Evolutionary conservation across 2,329 filamentous ascomycete species (phyloP).

Genomic region (Ophiostoma tasmaniense): DNA sequence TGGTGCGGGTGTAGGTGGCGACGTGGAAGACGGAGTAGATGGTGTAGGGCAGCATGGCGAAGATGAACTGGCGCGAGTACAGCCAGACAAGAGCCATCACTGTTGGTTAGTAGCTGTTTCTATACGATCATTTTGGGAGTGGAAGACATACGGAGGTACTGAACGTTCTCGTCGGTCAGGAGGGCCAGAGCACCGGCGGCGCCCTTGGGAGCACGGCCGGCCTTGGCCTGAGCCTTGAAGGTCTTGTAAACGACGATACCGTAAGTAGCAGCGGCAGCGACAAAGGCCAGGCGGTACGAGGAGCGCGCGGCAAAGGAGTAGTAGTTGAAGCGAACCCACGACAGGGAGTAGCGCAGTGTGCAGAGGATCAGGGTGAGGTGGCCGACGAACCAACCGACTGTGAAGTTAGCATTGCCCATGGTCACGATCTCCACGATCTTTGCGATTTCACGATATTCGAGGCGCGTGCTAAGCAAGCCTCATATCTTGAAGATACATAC

Average conservation of each 20-base stretch:
- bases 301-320: constrained; percentile 68
- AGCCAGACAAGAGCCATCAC: constrained; percentile 95
- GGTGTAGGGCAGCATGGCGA: constrained; percentile 86
- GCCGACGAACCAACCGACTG: constrained; percentile 73
- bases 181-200: constrained; percentile 52
- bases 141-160: constrained; percentile 77
- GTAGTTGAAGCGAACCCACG: constrained; percentile 84
- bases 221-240: constrained; percentile 62
- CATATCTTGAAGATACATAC: constrained; percentile 39
- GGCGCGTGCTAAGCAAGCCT: constrained; percentile 19
- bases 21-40: constrained; percentile 99
- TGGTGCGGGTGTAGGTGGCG: constrained; percentile 88
- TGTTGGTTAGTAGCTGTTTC: constrained; percentile 35
- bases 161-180: constrained; percentile 86
- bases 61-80: constrained; percentile 75
- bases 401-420: constrained; percentile 20
- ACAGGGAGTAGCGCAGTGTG: constrained; percentile 73
- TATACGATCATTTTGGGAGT: too few relatives aligned
- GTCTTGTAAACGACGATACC: constrained; percentile 99
- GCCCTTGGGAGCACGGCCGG: constrained; percentile 41
- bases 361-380: constrained; percentile 79
- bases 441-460: constrained; percentile 16
- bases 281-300: constrained; percentile 82
- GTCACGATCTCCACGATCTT: constrained; percentile 5
- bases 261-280: constrained; percentile 85